Conservation (phyloP, 2,329 filamentous ascomycete species). For the Ophiostoma novo-ulmi region DNA sequence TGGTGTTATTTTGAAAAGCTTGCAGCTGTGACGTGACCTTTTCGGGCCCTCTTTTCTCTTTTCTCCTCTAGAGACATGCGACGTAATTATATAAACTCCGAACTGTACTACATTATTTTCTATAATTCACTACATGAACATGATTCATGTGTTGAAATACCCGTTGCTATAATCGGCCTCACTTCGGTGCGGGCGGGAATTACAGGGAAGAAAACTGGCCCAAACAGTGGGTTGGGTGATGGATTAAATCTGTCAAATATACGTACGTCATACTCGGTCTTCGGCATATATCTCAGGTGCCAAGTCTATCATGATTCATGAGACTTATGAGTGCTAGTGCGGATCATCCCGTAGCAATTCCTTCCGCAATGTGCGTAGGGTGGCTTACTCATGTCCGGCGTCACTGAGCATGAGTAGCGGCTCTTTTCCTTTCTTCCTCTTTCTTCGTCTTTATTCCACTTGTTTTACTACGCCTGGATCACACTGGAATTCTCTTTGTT, state of each 20-base stretch:
- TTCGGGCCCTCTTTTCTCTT: not conserved
- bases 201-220: not conserved
- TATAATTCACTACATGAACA: not conserved
- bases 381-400: not conserved
- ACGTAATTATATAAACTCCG: not conserved
- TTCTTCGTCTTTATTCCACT: not conserved
- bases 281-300: not conserved
- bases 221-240: not conserved
- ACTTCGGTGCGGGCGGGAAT: slow-evolving; percentile 11
- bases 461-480: not conserved
- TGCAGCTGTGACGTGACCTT: not conserved
- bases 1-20: not conserved
- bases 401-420: not conserved
- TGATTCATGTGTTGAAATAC: slow-evolving; percentile 3
- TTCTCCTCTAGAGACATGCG: not conserved
- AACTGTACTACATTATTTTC: not conserved
- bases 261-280: not conserved
- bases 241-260: not conserved
- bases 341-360: not conserved
- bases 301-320: slow-evolving; percentile 10
- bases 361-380: not conserved
- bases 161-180: slow-evolving; percentile 4
- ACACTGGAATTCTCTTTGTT: not conserved
- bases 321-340: not conserved
- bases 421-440: not conserved